Conservation (phyloP, 352 stramenopile species). For the Pythium insidiosum region DNA sequence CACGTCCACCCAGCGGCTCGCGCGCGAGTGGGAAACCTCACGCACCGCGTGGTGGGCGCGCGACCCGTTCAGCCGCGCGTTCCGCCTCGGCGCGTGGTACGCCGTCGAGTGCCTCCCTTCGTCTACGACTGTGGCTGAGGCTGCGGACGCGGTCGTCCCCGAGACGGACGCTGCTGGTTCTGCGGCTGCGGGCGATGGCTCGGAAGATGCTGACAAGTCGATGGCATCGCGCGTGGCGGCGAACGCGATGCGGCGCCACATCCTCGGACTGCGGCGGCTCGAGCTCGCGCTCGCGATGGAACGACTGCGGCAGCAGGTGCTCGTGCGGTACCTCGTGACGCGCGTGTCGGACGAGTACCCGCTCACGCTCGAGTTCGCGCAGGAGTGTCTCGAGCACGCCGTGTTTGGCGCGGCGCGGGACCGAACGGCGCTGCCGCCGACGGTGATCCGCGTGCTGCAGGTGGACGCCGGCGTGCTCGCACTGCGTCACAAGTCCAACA, state of each 20-base stretch:
- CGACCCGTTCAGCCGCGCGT: slow-evolving; percentile 70
- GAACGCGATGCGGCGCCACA: too few species aligned
- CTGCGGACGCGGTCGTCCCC: too few species aligned
- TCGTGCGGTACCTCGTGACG: slow-evolving; percentile 18
- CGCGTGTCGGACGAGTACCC: slow-evolving; percentile 26
- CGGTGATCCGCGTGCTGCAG: slow-evolving; percentile 27
- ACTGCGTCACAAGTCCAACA: slow-evolving; percentile 34
- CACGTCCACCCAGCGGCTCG: slow-evolving; percentile 36
- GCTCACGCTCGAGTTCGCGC: slow-evolving; percentile 16
- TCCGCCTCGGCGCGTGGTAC: slow-evolving; percentile 73
- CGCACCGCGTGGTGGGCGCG: slow-evolving; percentile 68
- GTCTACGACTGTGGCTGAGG: too few species aligned
- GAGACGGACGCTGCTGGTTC: too few species aligned
- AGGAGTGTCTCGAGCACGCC: slow-evolving; percentile 16
- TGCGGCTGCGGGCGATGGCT: too few species aligned
- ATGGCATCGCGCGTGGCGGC: too few species aligned
- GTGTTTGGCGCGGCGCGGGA: neutral
- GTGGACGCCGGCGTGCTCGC: slow-evolving; percentile 28
- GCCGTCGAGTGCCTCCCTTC: too few species aligned
- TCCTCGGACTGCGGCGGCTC: slow-evolving; percentile 34
- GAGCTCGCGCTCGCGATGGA: slow-evolving; percentile 51
- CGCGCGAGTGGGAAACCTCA: slow-evolving; percentile 31
- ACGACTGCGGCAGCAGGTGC: slow-evolving; percentile 51
- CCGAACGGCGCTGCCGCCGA: slow-evolving; percentile 14
- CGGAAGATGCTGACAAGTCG: neutral